Evolutionary conservation across 2,329 filamentous ascomycete species (phyloP).

Genomic region (Hypoxylon sp.): DNA sequence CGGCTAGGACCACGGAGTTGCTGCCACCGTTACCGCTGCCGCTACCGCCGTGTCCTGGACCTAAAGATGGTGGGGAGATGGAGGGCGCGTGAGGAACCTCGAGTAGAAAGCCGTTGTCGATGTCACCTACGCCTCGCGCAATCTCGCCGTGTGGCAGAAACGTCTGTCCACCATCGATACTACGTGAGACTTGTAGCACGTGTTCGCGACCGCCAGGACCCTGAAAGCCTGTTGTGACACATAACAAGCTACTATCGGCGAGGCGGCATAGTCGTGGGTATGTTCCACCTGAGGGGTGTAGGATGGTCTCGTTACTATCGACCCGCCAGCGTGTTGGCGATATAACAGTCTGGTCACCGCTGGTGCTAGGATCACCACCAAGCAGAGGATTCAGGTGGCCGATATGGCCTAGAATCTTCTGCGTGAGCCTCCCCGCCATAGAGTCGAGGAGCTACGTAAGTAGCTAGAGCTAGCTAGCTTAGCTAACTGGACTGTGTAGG

Average conservation of each 20-base stretch:
- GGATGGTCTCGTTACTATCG: slow-evolving; percentile 54
- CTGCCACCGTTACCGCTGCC: not conserved
- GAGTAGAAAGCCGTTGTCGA: slow-evolving; percentile 58
- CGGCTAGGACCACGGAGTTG: slow-evolving; percentile 50
- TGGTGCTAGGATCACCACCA: slow-evolving; percentile 5
- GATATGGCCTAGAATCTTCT: slow-evolving; percentile 34
- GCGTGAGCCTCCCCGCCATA: slow-evolving; percentile 33
- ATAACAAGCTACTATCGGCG: slow-evolving; percentile 55
- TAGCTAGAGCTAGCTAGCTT: no score
- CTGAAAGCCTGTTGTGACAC: slow-evolving; percentile 54
- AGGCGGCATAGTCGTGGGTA: slow-evolving; percentile 58
- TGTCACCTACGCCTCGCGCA: slow-evolving; percentile 52
- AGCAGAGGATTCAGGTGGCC: slow-evolving; percentile 27
- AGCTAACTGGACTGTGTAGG: not conserved
- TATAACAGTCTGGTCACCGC: not conserved
- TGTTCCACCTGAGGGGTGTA: slow-evolving; percentile 51
- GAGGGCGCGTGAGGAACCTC: slow-evolving; percentile 48
- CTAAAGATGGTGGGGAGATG: not conserved
- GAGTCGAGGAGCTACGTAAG: no score
- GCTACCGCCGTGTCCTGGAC: slow-evolving; percentile 1
- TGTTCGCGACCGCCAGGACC: slow-evolving; percentile 43
- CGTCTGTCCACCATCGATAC: slow-evolving; percentile 52
- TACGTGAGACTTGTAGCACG: slow-evolving; percentile 54
- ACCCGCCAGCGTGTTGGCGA: slow-evolving; percentile 15
- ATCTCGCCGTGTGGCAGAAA: slow-evolving; percentile 55